Percentiles rank a stretch among this genome's conserved stretches.
These are phyloP conservation scores for Jackrogersella minutella DNA, from an alignment of 495 filamentous ascomycete species.

Conservation along the genomic window DNA sequence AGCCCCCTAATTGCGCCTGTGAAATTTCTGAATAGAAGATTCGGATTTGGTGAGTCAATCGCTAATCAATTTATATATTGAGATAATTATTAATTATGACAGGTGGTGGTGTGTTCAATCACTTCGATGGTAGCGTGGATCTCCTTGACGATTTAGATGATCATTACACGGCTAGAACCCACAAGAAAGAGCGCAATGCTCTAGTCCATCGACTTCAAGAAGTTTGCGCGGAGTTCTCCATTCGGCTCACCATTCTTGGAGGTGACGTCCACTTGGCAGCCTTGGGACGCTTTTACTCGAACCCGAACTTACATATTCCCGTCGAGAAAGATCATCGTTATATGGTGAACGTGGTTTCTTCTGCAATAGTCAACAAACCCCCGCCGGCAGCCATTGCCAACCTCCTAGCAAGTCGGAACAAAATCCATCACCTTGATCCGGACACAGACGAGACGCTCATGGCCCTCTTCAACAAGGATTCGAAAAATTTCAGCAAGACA, in stretches of 20 bases:
- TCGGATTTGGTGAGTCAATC: slow-evolving; percentile 67
- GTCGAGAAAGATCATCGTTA: slow-evolving; percentile 91
- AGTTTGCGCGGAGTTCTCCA: slow-evolving; percentile 71
- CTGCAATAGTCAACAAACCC: slow-evolving; percentile 93
- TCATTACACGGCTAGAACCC: slow-evolving; percentile 90
- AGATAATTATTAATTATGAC: slow-evolving; percentile 5
- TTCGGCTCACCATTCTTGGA: slow-evolving; percentile 85
- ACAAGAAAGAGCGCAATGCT: slow-evolving; percentile 84
- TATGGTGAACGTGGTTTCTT: slow-evolving; percentile 90
- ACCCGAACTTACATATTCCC: slow-evolving; percentile 76
- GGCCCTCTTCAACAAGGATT: slow-evolving; percentile 83
- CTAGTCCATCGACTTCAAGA: slow-evolving; percentile 78
- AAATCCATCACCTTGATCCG: slow-evolving; percentile 87
- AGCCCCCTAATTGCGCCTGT: slow-evolving; percentile 86
- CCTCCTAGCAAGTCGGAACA: slow-evolving; percentile 83
- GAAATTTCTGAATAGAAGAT: slow-evolving; percentile 87
- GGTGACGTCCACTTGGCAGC: slow-evolving; percentile 96
- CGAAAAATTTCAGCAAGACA: slow-evolving; percentile 73
- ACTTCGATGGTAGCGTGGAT: slow-evolving; percentile 90
- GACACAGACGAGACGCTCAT: slow-evolving; percentile 90
- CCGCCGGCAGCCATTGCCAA: slow-evolving; percentile 89
- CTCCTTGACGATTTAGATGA: slow-evolving; percentile 93
- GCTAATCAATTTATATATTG: neutral
- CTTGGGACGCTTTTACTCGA: slow-evolving; percentile 93
- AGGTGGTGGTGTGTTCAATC: slow-evolving; percentile 86